These are phyloP conservation scores for Acmispon strigosus DNA, from an alignment of 306 rosid genomes.

Conservation along the genomic window DNA sequence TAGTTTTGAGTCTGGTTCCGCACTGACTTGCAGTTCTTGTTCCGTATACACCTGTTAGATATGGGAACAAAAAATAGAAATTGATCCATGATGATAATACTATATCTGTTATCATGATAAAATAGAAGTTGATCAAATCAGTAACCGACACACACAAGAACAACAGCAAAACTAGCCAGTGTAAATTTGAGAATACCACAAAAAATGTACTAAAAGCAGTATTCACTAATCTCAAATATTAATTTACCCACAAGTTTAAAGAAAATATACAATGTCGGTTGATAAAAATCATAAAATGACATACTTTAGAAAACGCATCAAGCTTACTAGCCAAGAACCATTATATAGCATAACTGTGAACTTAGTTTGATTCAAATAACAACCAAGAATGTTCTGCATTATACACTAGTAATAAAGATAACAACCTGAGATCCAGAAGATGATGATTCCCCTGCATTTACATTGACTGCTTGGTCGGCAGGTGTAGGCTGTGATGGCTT, in stretches of 20 bases:
- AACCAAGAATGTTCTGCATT: not conserved
- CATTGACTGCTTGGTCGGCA: slow-evolving; percentile 31
- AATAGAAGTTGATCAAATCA: not conserved
- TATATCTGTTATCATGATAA: not conserved
- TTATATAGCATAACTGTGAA: not conserved
- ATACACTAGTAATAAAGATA: slow-evolving; percentile 10
- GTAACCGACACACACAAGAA: not conserved
- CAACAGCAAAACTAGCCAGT: not conserved
- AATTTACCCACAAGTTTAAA: not conserved
- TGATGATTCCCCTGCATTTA: slow-evolving; percentile 34
- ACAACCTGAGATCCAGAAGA: slow-evolving; percentile 40
- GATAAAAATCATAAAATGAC: not conserved
- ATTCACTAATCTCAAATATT: slow-evolving; percentile 1
- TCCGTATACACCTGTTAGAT: slow-evolving; percentile 39
- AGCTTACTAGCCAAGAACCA: not conserved
- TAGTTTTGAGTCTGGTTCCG: slow-evolving; percentile 36
- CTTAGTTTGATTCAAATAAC: not conserved
- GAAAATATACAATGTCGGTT: not conserved
- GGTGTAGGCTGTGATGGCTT: slow-evolving; percentile 16
- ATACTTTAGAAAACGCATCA: not conserved
- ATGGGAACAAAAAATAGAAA: slow-evolving; percentile 20
- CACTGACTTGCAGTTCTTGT: slow-evolving; percentile 35
- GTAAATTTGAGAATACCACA: not conserved
- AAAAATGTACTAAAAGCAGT: not conserved
- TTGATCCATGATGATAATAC: too few species aligned